Evolutionary conservation across 176 grass and related monocot species (phyloP).

Genomic region (Saccharum spontaneum): DNA sequence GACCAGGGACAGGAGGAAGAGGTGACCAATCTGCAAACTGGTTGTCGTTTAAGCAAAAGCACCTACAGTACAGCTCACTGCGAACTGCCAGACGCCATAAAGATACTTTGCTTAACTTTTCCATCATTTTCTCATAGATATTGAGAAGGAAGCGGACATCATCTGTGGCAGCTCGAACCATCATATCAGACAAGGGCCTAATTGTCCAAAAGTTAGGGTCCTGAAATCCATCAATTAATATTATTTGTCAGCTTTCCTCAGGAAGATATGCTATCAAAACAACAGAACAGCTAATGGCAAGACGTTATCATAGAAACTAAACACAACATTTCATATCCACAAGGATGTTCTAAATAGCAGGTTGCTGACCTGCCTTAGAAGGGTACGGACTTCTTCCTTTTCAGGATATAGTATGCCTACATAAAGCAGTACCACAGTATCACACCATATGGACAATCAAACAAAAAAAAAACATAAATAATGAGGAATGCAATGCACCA

Average conservation of each 20-base stretch:
- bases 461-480: conserved; percentile 34
- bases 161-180: conserved; percentile 85
- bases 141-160: conserved; percentile 88
- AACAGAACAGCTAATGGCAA: conserved; percentile 6
- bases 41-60: conserved; percentile 85
- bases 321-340: conserved; percentile 31
- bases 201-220: conserved; percentile 77
- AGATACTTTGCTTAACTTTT: conserved; percentile 67
- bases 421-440: conserved; percentile 55
- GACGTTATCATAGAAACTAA: conserved; percentile 26
- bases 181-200: conserved; percentile 91
- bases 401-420: conserved; percentile 93
- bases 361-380: conserved; percentile 85
- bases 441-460: conserved; percentile 46
- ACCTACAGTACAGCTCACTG: conserved; percentile 77
- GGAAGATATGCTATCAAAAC: conserved; percentile 30
- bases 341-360: conserved; percentile 19
- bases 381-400: conserved; percentile 94
- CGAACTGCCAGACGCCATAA: conserved; percentile 75
- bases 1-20: conserved; percentile 79
- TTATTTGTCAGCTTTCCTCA: conserved; percentile 14
- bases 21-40: conserved; percentile 78
- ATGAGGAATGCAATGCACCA: conserved; percentile 14
- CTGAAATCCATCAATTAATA: conserved; percentile 46
- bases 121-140: conserved; percentile 90